phyloP scores from a whole-genome alignment of 169 alveolate species.

The Cryptosporidium viatorum region DNA sequence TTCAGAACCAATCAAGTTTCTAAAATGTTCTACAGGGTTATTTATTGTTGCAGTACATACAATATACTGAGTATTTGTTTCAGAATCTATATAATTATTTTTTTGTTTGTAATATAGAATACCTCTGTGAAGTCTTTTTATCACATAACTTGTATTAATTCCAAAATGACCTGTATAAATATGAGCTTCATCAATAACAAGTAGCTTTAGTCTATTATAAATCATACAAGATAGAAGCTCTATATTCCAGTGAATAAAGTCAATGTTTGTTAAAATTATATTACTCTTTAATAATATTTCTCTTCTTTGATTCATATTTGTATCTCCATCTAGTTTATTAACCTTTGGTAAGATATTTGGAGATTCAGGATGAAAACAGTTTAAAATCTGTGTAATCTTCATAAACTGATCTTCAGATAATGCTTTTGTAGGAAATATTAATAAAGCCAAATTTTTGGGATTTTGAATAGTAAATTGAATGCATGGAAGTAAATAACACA shows the following conservation, averaged over 20 bases:
- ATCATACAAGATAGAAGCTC: constrained; percentile 23
- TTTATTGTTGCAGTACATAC: constrained; percentile 75
- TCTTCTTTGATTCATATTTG: constrained; percentile 27
- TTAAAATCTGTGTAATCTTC: constrained; percentile 35
- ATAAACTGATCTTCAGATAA: constrained; percentile 75
- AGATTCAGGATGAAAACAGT: neutral
- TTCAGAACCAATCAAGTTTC: constrained; percentile 29
- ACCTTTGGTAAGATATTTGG: neutral
- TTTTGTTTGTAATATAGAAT: constrained; percentile 33
- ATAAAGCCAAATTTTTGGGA: constrained; percentile 44
- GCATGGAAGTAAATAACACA: constrained; percentile 74
- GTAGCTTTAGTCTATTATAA: constrained; percentile 32
- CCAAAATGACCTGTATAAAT: constrained; percentile 77
- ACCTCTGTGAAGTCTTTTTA: constrained; percentile 46
- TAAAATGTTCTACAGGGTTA: constrained; percentile 69
- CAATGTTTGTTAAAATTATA: constrained; percentile 74
- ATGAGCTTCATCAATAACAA: constrained; percentile 78
- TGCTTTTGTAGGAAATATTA: constrained; percentile 77
- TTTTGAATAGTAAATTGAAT: constrained; percentile 23
- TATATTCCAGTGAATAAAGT: constrained; percentile 76
- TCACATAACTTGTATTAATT: constrained; percentile 58
- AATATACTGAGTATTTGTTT: constrained; percentile 21
- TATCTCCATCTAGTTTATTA: constrained; percentile 72
- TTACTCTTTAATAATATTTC: constrained; percentile 61
- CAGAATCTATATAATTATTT: neutral